These are phyloP conservation scores for Salix exigua DNA, from an alignment of 345 rosid genomes.

Conservation along the genomic window DNA sequence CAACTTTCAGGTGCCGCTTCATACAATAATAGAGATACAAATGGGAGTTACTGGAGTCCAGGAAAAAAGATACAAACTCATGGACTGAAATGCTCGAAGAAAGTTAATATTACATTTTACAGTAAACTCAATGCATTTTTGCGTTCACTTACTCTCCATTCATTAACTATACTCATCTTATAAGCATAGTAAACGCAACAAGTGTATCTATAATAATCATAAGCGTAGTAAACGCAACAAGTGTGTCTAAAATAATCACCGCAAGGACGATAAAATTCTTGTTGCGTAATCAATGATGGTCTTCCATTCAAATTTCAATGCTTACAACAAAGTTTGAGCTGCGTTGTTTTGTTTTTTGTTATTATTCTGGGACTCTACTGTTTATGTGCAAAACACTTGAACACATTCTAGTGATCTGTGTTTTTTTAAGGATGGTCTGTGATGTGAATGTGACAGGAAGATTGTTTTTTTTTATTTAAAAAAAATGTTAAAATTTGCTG, in stretches of 20 bases:
- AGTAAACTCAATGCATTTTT: not conserved
- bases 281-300: not conserved
- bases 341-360: not conserved
- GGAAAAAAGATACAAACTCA: constrained; percentile 97
- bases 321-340: not conserved
- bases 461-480: too few species aligned
- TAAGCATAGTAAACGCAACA: not conserved
- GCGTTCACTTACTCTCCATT: constrained; percentile 13
- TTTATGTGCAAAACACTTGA: not conserved
- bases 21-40: constrained; percentile 96
- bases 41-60: constrained; percentile 99
- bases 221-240: not conserved
- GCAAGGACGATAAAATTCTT: not conserved
- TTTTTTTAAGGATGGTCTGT: too few species aligned
- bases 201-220: not conserved
- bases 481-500: too few species aligned
- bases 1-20: constrained; percentile 84
- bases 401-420: not conserved
- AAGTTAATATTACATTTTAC: not conserved
- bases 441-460: too few species aligned
- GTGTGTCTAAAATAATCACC: not conserved
- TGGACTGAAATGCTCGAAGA: constrained; percentile 53
- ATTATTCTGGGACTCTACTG: not conserved
- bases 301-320: not conserved
- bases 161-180: constrained; percentile 14